Conservation (phyloP, 1,284 basidiomycete species). For the Trametes sp. region DNA sequence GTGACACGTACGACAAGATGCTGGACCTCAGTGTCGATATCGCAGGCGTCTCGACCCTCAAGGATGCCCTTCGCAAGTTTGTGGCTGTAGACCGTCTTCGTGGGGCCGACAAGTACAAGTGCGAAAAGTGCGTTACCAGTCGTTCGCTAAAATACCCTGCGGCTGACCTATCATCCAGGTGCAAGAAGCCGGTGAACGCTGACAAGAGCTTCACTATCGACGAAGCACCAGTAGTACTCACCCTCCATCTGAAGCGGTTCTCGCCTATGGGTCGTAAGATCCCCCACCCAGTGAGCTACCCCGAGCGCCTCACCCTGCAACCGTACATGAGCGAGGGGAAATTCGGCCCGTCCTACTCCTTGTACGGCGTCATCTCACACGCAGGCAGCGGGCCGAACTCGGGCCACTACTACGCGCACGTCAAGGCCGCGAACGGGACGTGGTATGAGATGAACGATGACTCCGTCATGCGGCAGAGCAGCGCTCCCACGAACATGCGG, state of each 20-base stretch:
- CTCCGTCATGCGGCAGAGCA: slow-evolving; percentile 56
- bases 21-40: slow-evolving; percentile 95
- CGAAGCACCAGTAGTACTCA: slow-evolving; percentile 89
- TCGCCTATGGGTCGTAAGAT: slow-evolving; percentile 91
- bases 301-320: slow-evolving; percentile 79
- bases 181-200: slow-evolving; percentile 88
- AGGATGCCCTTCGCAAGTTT: slow-evolving; percentile 85
- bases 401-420: slow-evolving; percentile 94
- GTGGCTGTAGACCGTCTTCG: slow-evolving; percentile 84
- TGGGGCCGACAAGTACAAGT: slow-evolving; percentile 97
- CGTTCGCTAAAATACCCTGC: background rate
- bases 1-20: slow-evolving; percentile 97
- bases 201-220: slow-evolving; percentile 91
- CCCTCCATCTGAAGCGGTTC: slow-evolving; percentile 97
- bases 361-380: slow-evolving; percentile 95
- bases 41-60: slow-evolving; percentile 66
- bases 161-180: slow-evolving; percentile 55
- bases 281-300: slow-evolving; percentile 79
- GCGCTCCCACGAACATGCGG: slow-evolving; percentile 67
- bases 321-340: slow-evolving; percentile 86
- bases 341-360: slow-evolving; percentile 80
- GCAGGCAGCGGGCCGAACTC: slow-evolving; percentile 93
- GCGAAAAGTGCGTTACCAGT: slow-evolving; percentile 80
- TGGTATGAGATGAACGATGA: slow-evolving; percentile 99
- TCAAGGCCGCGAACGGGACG: slow-evolving; percentile 73